phyloP scores from a whole-genome alignment of 805 yeast species.

The Millerago galiae region DNA sequence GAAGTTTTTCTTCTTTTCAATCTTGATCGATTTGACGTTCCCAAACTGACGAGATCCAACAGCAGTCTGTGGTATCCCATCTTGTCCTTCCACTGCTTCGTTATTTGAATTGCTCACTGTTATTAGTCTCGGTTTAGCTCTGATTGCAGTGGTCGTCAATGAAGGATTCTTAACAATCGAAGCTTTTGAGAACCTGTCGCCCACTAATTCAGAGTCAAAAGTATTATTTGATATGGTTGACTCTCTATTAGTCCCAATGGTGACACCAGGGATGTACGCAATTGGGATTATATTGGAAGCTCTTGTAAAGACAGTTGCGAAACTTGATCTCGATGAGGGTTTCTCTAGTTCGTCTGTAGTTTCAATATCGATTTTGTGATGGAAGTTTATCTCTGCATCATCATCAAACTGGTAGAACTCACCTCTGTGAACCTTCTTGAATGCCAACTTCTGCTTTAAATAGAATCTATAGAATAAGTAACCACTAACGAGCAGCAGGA shows the following conservation, averaged over 20 bases:
- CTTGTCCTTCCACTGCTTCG: conserved; percentile 12
- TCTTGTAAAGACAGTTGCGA: conserved; percentile 63
- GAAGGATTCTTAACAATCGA: conserved; percentile 38
- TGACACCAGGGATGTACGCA: conserved; percentile 93
- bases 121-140: conserved; percentile 70
- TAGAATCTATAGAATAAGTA: conserved; percentile 36
- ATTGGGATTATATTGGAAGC: conserved; percentile 88
- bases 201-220: conserved; percentile 20
- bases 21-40: conserved; percentile 20
- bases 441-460: conserved; percentile 29
- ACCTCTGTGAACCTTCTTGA: conserved; percentile 26
- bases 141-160: conserved; percentile 59
- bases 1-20: conserved; percentile 9
- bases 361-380: conserved; percentile 18
- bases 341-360: conserved; percentile 23
- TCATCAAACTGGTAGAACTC: conserved; percentile 24
- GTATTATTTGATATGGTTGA: conserved; percentile 23
- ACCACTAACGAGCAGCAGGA: conserved; percentile 29
- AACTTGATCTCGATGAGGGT: conserved; percentile 21
- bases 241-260: conserved; percentile 39
- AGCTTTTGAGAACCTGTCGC: conserved; percentile 33
- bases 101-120: conserved; percentile 27
- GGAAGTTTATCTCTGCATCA: conserved; percentile 24
- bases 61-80: conserved; percentile 19
- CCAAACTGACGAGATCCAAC: conserved; percentile 20